These are phyloP conservation scores for Vanrija sp. DNA, from an alignment of 1,284 basidiomycete species.

Conservation along the genomic window DNA sequence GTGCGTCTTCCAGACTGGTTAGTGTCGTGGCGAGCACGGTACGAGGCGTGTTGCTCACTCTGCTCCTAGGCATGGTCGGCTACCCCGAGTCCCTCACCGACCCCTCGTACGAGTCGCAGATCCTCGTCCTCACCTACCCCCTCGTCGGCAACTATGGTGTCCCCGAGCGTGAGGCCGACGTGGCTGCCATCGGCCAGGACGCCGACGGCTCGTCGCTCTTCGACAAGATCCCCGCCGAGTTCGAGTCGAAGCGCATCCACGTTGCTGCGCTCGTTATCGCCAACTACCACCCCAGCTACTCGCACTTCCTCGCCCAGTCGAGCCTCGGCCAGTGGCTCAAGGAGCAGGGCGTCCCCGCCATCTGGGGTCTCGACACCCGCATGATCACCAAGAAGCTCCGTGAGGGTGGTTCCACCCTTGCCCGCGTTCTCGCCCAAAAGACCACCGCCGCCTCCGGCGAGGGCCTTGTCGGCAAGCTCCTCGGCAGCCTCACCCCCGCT, in stretches of 20 bases:
- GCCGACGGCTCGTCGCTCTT: slow-evolving; percentile 48
- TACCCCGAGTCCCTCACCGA: slow-evolving; percentile 98
- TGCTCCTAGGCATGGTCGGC: slow-evolving; percentile 89
- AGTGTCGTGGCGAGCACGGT: slow-evolving; percentile 48
- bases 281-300: slow-evolving; percentile 91
- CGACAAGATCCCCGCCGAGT: slow-evolving; percentile 68
- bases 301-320: slow-evolving; percentile 88
- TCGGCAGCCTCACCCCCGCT: slow-evolving; percentile 44
- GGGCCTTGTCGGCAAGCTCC: slow-evolving; percentile 42
- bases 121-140: slow-evolving; percentile 95
- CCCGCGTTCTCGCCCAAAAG: slow-evolving; percentile 67
- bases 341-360: slow-evolving; percentile 89
- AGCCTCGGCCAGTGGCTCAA: slow-evolving; percentile 91
- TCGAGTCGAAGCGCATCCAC: slow-evolving; percentile 94
- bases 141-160: slow-evolving; percentile 98
- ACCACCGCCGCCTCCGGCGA: slow-evolving; percentile 28
- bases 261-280: slow-evolving; percentile 87
- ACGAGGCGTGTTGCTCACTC: background rate
- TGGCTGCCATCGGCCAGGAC: slow-evolving; percentile 37
- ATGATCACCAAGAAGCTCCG: slow-evolving; percentile 94
- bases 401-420: slow-evolving; percentile 90
- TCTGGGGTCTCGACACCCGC: slow-evolving; percentile 95
- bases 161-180: slow-evolving; percentile 63
- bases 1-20: slow-evolving; percentile 99
- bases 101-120: slow-evolving; percentile 97